A percentile compares a stretch with the other conserved stretches of the same genome.
These are phyloP conservation scores for Tremella fuciformis DNA, from an alignment of 768 basidiomycete species.

Conservation along the genomic window DNA sequence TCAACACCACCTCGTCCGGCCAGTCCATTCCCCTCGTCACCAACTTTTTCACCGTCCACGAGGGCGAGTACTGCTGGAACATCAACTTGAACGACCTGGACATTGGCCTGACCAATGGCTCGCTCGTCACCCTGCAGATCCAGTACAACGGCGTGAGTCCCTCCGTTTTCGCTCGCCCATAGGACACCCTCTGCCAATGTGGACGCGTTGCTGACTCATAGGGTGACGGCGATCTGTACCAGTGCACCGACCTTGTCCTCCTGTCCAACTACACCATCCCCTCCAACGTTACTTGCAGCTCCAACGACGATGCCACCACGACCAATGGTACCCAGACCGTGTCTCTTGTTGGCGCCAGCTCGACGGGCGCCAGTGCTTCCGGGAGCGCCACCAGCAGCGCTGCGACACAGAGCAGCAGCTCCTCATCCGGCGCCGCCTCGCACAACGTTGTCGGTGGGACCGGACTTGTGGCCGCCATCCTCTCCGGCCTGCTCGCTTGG, in stretches of 20 bases:
- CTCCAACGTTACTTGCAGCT: constrained; percentile 50
- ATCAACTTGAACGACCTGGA: constrained; percentile 61
- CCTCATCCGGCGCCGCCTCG: background rate
- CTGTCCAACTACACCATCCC: constrained; percentile 59
- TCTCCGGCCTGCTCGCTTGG: too few species aligned
- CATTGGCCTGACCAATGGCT: constrained; percentile 62
- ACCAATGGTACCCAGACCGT: constrained; percentile 5
- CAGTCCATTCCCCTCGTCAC: constrained; percentile 32
- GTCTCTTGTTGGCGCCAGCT: constrained; percentile 4
- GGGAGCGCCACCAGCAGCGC: background rate
- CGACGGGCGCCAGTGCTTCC: background rate
- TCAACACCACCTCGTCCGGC: constrained; percentile 56
- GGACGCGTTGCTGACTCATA: constrained; percentile 10
- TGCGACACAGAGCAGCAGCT: constrained; percentile 7
- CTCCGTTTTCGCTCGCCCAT: background rate
- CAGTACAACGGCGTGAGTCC: constrained; percentile 38
- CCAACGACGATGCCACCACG: constrained; percentile 14
- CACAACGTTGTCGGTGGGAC: background rate
- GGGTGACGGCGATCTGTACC: constrained; percentile 67
- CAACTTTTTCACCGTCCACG: constrained; percentile 53
- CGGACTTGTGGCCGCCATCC: too few species aligned
- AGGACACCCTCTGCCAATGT: background rate
- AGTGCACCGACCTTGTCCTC: constrained; percentile 80
- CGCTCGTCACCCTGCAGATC: constrained; percentile 69
- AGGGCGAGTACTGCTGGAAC: constrained; percentile 67